phyloP scores from a whole-genome alignment of 768 basidiomycete species.

The Lentinula guzmanii region DNA sequence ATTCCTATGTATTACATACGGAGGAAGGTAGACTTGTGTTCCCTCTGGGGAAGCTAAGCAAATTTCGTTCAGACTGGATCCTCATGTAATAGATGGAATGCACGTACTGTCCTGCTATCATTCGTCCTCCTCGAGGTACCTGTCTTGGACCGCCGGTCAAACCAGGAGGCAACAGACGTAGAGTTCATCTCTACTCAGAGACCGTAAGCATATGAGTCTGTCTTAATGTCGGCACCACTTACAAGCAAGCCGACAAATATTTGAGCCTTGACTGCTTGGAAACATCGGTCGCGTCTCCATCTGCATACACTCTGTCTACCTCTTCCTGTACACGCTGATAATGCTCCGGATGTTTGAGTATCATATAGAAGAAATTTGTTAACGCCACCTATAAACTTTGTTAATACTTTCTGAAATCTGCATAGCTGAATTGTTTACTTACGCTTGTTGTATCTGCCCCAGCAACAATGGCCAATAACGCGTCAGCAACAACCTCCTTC shows the following conservation, averaged over 20 bases:
- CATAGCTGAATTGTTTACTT: not conserved
- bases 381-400: not conserved
- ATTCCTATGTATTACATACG: conserved; percentile 29
- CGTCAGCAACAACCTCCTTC: conserved; percentile 9
- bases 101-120: conserved; percentile 22
- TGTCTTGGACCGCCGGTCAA: conserved; percentile 27
- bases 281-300: not conserved
- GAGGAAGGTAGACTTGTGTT: conserved; percentile 24
- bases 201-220: not conserved
- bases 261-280: conserved; percentile 16
- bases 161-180: conserved; percentile 31
- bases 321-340: conserved; percentile 4
- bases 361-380: not conserved
- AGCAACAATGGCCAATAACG: conserved; percentile 3
- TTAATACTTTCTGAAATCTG: not conserved
- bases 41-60: conserved; percentile 27
- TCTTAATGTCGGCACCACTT: conserved; percentile 1
- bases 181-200: conserved; percentile 26
- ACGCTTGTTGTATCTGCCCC: conserved; percentile 3
- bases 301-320: conserved; percentile 3
- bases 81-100: too few relatives aligned
- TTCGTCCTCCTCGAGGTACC: conserved; percentile 17
- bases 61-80: not conserved
- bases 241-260: conserved; percentile 30
- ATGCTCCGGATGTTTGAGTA: conserved; percentile 1